Evolutionary conservation across 176 grass and related monocot genomes (phyloP).

Genomic region (Carex cristatella): DNA sequence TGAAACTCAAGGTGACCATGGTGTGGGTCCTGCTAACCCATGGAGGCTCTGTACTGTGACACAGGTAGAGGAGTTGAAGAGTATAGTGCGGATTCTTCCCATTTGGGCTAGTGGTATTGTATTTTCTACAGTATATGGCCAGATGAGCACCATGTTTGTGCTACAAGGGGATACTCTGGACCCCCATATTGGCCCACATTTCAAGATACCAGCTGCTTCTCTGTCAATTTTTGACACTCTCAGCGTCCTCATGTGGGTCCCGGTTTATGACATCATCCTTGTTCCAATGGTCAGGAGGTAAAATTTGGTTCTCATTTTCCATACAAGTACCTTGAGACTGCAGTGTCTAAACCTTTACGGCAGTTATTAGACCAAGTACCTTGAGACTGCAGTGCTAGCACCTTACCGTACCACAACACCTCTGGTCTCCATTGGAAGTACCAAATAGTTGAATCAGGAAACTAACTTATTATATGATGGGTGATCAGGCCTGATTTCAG

Average conservation of each 20-base stretch:
- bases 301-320: neutral
- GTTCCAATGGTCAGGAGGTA: slow-evolving; percentile 39
- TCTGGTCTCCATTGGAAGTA: neutral
- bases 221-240: slow-evolving; percentile 73
- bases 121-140: slow-evolving; percentile 58
- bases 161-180: slow-evolving; percentile 75
- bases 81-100: slow-evolving; percentile 54
- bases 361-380: neutral
- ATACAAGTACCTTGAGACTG: neutral
- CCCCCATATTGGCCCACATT: slow-evolving; percentile 37
- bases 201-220: slow-evolving; percentile 54
- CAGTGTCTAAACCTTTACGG: neutral
- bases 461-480: neutral
- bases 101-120: slow-evolving; percentile 79
- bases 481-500: neutral
- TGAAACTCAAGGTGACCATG: slow-evolving; percentile 29
- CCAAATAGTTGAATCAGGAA: slow-evolving; percentile 1
- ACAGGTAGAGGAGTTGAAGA: slow-evolving; percentile 86
- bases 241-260: slow-evolving; percentile 79
- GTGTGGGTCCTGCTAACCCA: neutral
- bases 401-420: neutral
- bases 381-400: neutral
- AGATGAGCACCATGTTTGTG: slow-evolving; percentile 87
- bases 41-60: slow-evolving; percentile 83
- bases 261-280: slow-evolving; percentile 60